These are phyloP conservation scores for Stagonosporopsis cucurbitacearum DNA, from an alignment of 2,329 filamentous ascomycete genomes.

Conservation along the genomic window DNA sequence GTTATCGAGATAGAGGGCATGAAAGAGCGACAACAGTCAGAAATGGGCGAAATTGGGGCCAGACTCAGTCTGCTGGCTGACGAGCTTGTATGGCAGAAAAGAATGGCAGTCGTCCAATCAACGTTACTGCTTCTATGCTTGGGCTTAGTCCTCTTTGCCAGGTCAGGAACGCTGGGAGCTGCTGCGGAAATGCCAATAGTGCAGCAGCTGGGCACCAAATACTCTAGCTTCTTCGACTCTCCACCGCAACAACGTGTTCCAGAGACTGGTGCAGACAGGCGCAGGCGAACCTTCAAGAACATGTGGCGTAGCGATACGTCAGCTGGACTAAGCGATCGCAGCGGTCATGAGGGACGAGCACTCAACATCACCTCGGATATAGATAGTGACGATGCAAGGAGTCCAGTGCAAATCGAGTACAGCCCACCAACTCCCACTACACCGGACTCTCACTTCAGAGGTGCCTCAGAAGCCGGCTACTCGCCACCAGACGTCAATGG, in stretches of 20 bases:
- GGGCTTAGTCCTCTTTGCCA: slow-evolving; percentile 79
- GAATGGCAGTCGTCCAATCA: slow-evolving; percentile 92
- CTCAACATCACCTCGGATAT: slow-evolving; percentile 34
- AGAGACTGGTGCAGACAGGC: slow-evolving; percentile 32
- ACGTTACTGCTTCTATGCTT: slow-evolving; percentile 86
- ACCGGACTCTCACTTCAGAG: slow-evolving; percentile 11
- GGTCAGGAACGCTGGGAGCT: slow-evolving; percentile 46
- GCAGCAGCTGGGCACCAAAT: slow-evolving; percentile 51
- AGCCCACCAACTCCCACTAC: slow-evolving; percentile 45
- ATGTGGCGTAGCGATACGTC: slow-evolving; percentile 48
- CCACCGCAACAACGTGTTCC: slow-evolving; percentile 41
- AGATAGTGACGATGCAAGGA: slow-evolving; percentile 43
- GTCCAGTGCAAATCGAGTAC: slow-evolving; percentile 40
- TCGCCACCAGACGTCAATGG: slow-evolving; percentile 27
- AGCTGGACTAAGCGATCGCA: slow-evolving; percentile 41
- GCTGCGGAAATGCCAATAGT: slow-evolving; percentile 53
- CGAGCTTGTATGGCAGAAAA: slow-evolving; percentile 82
- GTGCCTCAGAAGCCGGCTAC: slow-evolving; percentile 9
- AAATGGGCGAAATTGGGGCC: slow-evolving; percentile 80
- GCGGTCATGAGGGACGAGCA: slow-evolving; percentile 29
- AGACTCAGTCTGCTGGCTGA: slow-evolving; percentile 90
- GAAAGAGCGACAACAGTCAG: slow-evolving; percentile 80
- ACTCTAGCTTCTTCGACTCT: slow-evolving; percentile 45
- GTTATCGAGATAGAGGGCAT: slow-evolving; percentile 90
- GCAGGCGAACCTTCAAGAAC: slow-evolving; percentile 41